phyloP scores from a whole-genome alignment of 192 early-diverging fungal species.

The Mortierella claussenii region DNA sequence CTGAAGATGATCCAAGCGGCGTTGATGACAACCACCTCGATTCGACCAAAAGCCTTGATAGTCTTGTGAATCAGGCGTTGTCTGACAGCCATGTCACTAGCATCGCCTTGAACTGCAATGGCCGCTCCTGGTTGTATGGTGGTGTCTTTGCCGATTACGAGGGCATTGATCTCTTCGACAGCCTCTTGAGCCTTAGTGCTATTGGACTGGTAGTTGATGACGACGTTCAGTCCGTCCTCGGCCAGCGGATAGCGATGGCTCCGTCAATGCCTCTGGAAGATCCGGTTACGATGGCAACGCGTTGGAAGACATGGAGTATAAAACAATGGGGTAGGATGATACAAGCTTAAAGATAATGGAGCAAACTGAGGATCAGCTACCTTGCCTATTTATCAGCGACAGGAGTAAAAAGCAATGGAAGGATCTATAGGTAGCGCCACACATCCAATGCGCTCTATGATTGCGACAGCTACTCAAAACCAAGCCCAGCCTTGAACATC shows the following conservation, averaged over 20 bases:
- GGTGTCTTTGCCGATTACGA: no score
- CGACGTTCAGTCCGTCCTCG: slow-evolving; percentile 66
- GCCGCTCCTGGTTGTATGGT: slow-evolving; percentile 9
- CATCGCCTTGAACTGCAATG: slow-evolving; percentile 78
- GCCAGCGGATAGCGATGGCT: slow-evolving; percentile 89
- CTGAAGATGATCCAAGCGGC: slow-evolving; percentile 89
- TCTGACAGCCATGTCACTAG: slow-evolving; percentile 85
- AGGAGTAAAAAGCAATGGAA: no score
- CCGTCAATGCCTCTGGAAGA: slow-evolving; percentile 91
- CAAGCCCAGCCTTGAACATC: no score
- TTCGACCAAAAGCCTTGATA: slow-evolving; percentile 57
- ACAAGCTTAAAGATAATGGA: no score
- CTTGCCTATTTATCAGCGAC: no score
- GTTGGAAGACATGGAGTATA: no score
- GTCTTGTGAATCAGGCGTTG: slow-evolving; percentile 81
- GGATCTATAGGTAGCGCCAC: no score
- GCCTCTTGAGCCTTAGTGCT: slow-evolving; percentile 80
- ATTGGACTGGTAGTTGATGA: slow-evolving; percentile 83
- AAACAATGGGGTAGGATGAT: no score
- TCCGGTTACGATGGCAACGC: slow-evolving; percentile 92
- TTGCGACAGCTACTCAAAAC: no score
- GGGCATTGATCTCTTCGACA: slow-evolving; percentile 77
- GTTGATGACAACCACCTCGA: slow-evolving; percentile 82
- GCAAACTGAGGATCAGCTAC: no score
- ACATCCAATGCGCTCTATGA: no score